phyloP scores from a whole-genome alignment of 2,329 filamentous ascomycete genomes.

The Xylariaceae sp. region DNA sequence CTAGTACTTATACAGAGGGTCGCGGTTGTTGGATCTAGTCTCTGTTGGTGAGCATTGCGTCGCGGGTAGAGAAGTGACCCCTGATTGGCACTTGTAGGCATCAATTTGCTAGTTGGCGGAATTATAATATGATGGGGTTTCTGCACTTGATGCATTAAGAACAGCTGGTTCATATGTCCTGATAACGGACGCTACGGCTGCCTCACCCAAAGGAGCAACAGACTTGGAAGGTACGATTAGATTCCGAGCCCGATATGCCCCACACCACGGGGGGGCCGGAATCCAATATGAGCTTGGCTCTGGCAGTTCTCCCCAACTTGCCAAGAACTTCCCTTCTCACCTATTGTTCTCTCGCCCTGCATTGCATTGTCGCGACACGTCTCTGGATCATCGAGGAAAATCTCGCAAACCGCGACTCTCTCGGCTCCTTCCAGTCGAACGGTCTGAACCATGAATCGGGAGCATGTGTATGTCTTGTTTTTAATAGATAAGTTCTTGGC shows the following conservation, averaged over 20 bases:
- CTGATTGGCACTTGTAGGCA: too few species aligned
- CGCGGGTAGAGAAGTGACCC: too few species aligned
- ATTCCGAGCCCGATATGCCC: constrained; percentile 7
- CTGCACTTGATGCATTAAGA: too few species aligned
- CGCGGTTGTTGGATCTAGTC: too few species aligned
- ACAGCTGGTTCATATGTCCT: too few species aligned
- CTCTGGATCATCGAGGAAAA: constrained; percentile 9
- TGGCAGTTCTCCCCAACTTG: constrained; percentile 29
- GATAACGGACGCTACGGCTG: too few species aligned
- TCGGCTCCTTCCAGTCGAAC: constrained; percentile 21
- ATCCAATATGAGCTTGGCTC: constrained; percentile 14
- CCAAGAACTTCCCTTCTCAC: constrained; percentile 28
- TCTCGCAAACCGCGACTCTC: constrained; percentile 7
- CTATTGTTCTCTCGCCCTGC: constrained; percentile 7
- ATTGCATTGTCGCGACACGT: constrained; percentile 8
- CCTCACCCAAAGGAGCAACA: too few species aligned
- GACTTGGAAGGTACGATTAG: too few species aligned
- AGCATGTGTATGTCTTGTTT: constrained; percentile 31
- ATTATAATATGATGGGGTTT: too few species aligned
- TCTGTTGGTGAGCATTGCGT: too few species aligned
- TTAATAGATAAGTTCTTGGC: constrained; percentile 7
- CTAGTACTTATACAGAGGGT: too few species aligned
- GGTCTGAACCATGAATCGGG: constrained; percentile 28
- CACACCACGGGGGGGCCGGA: constrained; percentile 1
- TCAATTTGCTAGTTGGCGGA: too few species aligned